Conservation (phyloP, 768 basidiomycete species). For the Candolleomyces eurysporus region DNA sequence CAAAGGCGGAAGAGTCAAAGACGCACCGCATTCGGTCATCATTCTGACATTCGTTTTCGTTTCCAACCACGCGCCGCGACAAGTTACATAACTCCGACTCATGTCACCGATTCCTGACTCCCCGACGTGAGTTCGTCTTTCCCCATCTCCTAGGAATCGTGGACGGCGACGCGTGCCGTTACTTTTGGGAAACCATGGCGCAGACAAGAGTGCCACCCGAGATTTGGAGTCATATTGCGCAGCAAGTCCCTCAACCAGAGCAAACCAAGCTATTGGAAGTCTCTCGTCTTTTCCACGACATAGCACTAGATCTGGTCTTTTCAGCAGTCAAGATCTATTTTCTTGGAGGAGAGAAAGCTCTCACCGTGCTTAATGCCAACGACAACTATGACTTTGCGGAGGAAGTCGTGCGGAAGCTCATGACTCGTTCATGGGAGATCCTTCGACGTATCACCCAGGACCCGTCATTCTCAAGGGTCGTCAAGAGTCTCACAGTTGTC, state of each 20-base stretch:
- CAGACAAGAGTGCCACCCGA: constrained; percentile 30
- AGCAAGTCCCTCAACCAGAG: constrained; percentile 24
- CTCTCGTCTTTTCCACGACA: constrained; percentile 36
- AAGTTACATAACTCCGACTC: neutral
- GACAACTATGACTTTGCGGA: constrained; percentile 22
- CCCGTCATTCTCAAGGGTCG: constrained; percentile 29
- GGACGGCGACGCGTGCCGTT: neutral
- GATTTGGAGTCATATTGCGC: constrained; percentile 34
- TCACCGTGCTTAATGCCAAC: constrained; percentile 29
- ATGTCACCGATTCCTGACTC: neutral
- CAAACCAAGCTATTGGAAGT: constrained; percentile 28
- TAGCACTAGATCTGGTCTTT: constrained; percentile 31
- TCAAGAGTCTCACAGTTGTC: constrained; percentile 36
- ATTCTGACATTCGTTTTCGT: too few relatives aligned
- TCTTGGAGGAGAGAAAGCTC: constrained; percentile 25
- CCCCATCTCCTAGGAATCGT: too few relatives aligned
- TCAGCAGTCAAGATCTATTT: constrained; percentile 36
- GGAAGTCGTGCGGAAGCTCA: constrained; percentile 26
- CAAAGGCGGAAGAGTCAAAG: neutral
- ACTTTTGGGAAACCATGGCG: constrained; percentile 5
- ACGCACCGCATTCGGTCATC: neutral
- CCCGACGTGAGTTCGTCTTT: too few relatives aligned
- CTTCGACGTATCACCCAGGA: constrained; percentile 34
- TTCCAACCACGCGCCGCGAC: neutral
- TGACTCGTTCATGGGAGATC: constrained; percentile 38